A percentile compares a stretch with the other conserved stretches of the same genome.
phyloP scores from a whole-genome alignment of 139 green algal genomes.

The Chlamydomonas sphaeroides region DNA sequence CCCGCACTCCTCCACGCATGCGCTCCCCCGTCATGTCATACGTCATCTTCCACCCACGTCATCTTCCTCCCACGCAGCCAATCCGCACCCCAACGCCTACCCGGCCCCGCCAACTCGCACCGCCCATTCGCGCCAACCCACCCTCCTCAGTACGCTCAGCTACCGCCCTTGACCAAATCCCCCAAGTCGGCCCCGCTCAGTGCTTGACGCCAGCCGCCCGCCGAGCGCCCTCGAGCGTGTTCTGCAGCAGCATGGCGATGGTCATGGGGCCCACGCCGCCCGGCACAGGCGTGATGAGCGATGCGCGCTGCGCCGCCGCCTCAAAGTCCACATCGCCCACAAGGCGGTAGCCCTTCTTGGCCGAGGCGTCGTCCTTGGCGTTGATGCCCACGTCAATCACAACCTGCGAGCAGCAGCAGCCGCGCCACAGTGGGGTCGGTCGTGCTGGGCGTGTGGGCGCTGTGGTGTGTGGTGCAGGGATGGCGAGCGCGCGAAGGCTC shows the following conservation, averaged over 20 bases:
- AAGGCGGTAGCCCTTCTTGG: conserved; percentile 80
- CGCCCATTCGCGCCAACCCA: no score
- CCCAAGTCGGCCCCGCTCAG: not conserved
- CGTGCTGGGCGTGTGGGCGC: no score
- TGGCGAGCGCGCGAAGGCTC: no score
- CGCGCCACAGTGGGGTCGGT: no score
- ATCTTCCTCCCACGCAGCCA: no score
- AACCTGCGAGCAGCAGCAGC: no score
- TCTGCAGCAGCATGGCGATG: conserved; percentile 72
- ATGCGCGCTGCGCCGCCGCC: conserved; percentile 66
- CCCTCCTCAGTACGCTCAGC: not conserved
- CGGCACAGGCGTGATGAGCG: conserved; percentile 93
- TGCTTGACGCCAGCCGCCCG: conserved; percentile 33
- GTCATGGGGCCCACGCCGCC: conserved; percentile 99
- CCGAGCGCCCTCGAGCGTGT: conserved; percentile 60
- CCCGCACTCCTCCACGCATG: no score
- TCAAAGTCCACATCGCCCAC: conserved; percentile 90
- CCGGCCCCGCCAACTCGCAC: not conserved
- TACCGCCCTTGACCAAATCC: not conserved
- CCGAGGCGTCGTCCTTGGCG: conserved; percentile 73
- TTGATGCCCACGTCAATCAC: conserved; percentile 99
- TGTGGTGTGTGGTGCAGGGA: no score
- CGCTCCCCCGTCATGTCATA: no score
- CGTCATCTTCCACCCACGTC: no score
- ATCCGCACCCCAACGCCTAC: no score